Conservation (phyloP, 257 asterid genomes). For the Scutellaria minor region DNA sequence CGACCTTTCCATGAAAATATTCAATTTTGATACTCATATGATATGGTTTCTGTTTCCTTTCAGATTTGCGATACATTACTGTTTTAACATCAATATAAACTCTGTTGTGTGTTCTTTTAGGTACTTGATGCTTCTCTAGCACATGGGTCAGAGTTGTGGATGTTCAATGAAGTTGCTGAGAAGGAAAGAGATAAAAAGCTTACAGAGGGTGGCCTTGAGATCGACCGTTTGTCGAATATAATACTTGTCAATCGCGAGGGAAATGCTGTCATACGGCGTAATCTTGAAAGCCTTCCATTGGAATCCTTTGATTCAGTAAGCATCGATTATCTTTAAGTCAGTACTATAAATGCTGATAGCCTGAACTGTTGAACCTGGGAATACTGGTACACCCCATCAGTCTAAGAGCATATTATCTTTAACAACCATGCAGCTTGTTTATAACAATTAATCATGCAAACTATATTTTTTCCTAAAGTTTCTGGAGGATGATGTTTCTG, state of each 20-base stretch:
- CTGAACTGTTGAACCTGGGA: slow-evolving; percentile 19
- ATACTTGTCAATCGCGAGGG: slow-evolving; percentile 83
- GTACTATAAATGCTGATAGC: slow-evolving; percentile 20
- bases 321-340: slow-evolving; percentile 23
- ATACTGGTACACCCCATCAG: slow-evolving; percentile 13
- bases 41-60: slow-evolving; percentile 21
- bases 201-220: slow-evolving; percentile 83
- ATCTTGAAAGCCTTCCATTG: slow-evolving; percentile 89
- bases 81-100: slow-evolving; percentile 20
- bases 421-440: background rate
- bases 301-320: slow-evolving; percentile 91
- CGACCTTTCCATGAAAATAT: slow-evolving; percentile 36
- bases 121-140: slow-evolving; percentile 92
- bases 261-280: slow-evolving; percentile 84
- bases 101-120: slow-evolving; percentile 43
- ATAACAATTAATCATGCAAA: slow-evolving; percentile 16
- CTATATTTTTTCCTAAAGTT: slow-evolving; percentile 23
- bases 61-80: slow-evolving; percentile 5
- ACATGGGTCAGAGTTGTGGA: slow-evolving; percentile 82
- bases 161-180: slow-evolving; percentile 89
- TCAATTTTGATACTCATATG: slow-evolving; percentile 29
- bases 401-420: slow-evolving; percentile 4
- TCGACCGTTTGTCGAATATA: slow-evolving; percentile 67
- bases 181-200: slow-evolving; percentile 78
- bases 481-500: slow-evolving; percentile 20